Percentiles rank a stretch among this genome's conserved stretches.
Evolutionary conservation across 1,139 yeast genomes (phyloP).

Genomic region (Hemisphaericaspora subhashii): DNA sequence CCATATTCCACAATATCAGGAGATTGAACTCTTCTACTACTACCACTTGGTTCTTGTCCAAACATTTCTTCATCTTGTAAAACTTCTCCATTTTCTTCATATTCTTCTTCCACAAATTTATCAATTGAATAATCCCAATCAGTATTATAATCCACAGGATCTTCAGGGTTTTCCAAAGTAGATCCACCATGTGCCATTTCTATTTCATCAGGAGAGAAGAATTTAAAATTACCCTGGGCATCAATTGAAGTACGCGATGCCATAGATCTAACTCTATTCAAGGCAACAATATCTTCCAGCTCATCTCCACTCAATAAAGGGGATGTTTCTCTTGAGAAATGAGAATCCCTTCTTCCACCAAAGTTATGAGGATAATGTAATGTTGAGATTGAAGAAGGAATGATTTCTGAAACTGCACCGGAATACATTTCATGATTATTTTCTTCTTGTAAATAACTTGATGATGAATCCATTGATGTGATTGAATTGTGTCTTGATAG

Average conservation of each 20-base stretch:
- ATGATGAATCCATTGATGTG: slow-evolving; percentile 36
- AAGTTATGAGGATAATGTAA: slow-evolving; percentile 74
- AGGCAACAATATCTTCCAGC: slow-evolving; percentile 25
- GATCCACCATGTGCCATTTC: slow-evolving; percentile 88
- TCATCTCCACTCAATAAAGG: slow-evolving; percentile 33
- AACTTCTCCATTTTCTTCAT: slow-evolving; percentile 9
- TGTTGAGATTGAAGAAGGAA: slow-evolving; percentile 87
- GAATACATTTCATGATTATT: slow-evolving; percentile 74
- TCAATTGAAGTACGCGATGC: slow-evolving; percentile 33
- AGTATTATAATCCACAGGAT: slow-evolving; percentile 62
- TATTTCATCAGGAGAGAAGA: slow-evolving; percentile 80
- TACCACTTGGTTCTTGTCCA: not conserved
- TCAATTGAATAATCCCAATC: slow-evolving; percentile 62
- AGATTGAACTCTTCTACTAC: not conserved
- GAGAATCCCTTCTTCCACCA: slow-evolving; percentile 28
- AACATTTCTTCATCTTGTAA: slow-evolving; percentile 9
- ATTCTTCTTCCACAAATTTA: slow-evolving; percentile 45
- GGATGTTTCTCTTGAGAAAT: slow-evolving; percentile 35
- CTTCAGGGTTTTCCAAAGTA: slow-evolving; percentile 61
- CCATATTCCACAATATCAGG: slow-evolving; percentile 30
- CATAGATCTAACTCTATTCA: slow-evolving; percentile 30
- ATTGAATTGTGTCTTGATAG: slow-evolving; percentile 40
- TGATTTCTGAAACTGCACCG: slow-evolving; percentile 86
- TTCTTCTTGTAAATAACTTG: slow-evolving; percentile 38
- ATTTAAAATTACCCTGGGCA: slow-evolving; percentile 55